phyloP scores from a whole-genome alignment of 2,329 filamentous ascomycete genomes.

The Phialophora chinensis region DNA sequence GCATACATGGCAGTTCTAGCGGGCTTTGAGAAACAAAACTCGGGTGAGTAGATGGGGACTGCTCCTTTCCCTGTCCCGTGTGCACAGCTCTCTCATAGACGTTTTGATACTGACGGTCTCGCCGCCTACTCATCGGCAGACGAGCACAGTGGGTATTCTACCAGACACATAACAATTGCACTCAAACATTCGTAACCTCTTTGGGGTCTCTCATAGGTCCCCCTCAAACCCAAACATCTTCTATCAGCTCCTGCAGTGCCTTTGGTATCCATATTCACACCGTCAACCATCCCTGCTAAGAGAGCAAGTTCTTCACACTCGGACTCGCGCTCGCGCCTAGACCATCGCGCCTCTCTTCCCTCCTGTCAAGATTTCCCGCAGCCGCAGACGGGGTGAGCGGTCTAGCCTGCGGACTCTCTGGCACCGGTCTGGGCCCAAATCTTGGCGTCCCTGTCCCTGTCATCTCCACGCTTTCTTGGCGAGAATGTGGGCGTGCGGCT shows the following conservation, averaged over 20 bases:
- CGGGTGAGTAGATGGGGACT: background rate
- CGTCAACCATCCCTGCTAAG: conserved; percentile 50
- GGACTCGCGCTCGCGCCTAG: conserved; percentile 78
- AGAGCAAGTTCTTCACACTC: conserved; percentile 75
- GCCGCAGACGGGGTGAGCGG: conserved; percentile 30
- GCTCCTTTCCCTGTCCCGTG: background rate
- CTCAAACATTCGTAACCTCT: background rate
- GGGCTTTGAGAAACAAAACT: background rate
- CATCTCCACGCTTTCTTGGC: conserved; percentile 32
- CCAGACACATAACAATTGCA: background rate
- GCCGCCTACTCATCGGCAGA: too few species aligned
- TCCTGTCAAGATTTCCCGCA: conserved; percentile 35
- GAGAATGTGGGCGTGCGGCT: conserved; percentile 24
- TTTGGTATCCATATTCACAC: background rate
- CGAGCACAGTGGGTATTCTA: background rate
- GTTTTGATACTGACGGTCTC: background rate
- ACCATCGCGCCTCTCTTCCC: conserved; percentile 37
- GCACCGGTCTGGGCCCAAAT: conserved; percentile 25
- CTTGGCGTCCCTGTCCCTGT: conserved; percentile 25
- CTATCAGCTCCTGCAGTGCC: background rate
- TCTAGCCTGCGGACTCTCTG: conserved; percentile 31
- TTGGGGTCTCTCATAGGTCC: background rate
- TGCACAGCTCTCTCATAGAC: background rate
- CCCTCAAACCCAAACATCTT: background rate
- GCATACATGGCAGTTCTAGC: background rate